Percentiles rank a stretch among this genome's conserved stretches.
Conservation (phyloP, 371 early-diverging fungal genomes). For the Coemansia linderi region DNA sequence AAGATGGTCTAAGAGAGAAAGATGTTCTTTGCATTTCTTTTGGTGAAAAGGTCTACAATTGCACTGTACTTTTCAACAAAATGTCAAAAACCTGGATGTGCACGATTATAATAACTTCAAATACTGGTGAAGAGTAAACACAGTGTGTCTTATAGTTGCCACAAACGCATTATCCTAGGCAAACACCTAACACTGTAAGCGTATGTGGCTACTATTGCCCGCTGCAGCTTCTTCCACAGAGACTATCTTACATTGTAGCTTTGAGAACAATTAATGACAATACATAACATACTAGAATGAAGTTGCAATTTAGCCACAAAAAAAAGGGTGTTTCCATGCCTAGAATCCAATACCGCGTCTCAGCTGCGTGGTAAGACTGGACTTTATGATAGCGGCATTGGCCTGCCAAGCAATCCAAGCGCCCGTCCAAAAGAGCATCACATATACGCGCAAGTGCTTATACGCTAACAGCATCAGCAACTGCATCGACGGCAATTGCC, state of each 20-base stretch:
- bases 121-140: too few relatives aligned
- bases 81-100: background rate
- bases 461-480: constrained; percentile 39
- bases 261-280: too few relatives aligned
- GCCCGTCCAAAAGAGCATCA: constrained; percentile 40
- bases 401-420: constrained; percentile 45
- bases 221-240: too few relatives aligned
- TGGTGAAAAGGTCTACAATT: background rate
- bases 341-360: constrained; percentile 35
- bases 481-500: constrained; percentile 16
- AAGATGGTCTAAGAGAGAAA: background rate
- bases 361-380: constrained; percentile 30
- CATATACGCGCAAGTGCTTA: constrained; percentile 38
- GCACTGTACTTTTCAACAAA: background rate
- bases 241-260: too few relatives aligned
- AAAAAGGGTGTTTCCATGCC: background rate
- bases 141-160: too few relatives aligned
- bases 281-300: too few relatives aligned
- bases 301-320: too few relatives aligned
- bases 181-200: too few relatives aligned
- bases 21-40: background rate
- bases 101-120: background rate
- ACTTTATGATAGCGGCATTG: constrained; percentile 43
- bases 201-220: too few relatives aligned
- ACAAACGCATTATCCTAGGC: too few relatives aligned